Base-by-base conservation (phyloP, 345 rosid genomes). In the Hibiscus tridactylites region DNA sequence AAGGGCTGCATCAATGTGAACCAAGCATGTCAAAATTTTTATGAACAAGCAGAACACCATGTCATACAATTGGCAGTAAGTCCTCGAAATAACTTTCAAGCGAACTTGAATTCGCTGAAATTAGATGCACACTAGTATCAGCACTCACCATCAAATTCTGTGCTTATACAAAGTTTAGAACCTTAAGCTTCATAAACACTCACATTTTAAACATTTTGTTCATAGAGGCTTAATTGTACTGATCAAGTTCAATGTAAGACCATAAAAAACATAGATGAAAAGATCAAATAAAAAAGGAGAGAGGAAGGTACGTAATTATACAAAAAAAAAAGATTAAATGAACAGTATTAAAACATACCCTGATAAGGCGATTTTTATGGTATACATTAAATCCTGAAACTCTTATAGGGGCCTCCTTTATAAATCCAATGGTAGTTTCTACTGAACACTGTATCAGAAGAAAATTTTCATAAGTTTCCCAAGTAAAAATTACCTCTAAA, bases 321-420 rank as follows among this genome's bases (percentile, higher is more conserved):
- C 42, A 37, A 37, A 37, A 37, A 35, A 35, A 37, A 37, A 37
- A 37, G 42, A 37, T 5, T 5, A 12, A 37, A 31, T 21, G 5
- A 74, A 21, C 10, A 71, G 42, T 26, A 70, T 59, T 5, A 68
- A 68, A 72, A 69, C 79, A 59, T 85, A 93, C 98, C 93, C 86
- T 84, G 75, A 91, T 94, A 66, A 94, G 95, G 79, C 97, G 96
- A 87, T 94, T 94, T 76, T 88, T 90, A 65, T 94, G 96, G 81
- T 94, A 94, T 24, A 91, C 92, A 61, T 91, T 93, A 80, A 76
- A 88, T 68, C 98, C 98, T 64, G 39, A 61, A 77, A 91, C 75
- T 16, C 21, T 53, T 71, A 73, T 21, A 65, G 91, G 88, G 26
- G 87, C 90, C 76, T 89, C 96, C 81, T 91, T 87, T 37, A 91